Conservation (phyloP, 106 monocot genomes). For the Dendrobium catenatum region DNA sequence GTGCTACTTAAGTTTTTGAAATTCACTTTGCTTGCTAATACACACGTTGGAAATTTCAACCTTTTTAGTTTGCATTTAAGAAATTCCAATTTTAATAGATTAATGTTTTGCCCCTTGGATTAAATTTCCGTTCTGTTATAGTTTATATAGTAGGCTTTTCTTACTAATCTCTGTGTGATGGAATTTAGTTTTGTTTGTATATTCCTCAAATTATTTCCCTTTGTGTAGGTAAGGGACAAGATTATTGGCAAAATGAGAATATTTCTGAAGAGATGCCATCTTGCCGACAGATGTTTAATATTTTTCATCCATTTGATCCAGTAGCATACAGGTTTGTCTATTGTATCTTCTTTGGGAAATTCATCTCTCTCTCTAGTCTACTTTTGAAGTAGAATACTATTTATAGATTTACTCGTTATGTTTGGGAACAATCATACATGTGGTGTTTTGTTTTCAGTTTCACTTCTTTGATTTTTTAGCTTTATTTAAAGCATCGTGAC, state of each 20-base stretch:
- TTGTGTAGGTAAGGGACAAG: constrained; percentile 65
- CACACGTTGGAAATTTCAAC: background rate
- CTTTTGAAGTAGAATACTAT: background rate
- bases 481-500: constrained; percentile 22
- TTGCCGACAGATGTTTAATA: constrained; percentile 92
- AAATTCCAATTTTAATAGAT: background rate
- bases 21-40: background rate
- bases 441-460: background rate
- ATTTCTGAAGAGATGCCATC: constrained; percentile 85
- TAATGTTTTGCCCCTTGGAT: background rate
- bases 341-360: background rate
- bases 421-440: constrained; percentile 1
- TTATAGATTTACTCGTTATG: background rate
- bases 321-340: constrained; percentile 86
- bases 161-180: background rate
- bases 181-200: background rate
- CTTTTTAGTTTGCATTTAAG: background rate
- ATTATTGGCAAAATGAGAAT: constrained; percentile 89
- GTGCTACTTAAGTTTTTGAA: background rate
- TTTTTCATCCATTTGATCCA: constrained; percentile 99
- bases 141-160: background rate
- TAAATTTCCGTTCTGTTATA: background rate
- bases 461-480: constrained; percentile 1
- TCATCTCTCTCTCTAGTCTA: too few relatives aligned
- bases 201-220: background rate